Evolutionary conservation across 176 grass and related monocot genomes (phyloP).

Genomic region (Aegilops bicornis): DNA sequence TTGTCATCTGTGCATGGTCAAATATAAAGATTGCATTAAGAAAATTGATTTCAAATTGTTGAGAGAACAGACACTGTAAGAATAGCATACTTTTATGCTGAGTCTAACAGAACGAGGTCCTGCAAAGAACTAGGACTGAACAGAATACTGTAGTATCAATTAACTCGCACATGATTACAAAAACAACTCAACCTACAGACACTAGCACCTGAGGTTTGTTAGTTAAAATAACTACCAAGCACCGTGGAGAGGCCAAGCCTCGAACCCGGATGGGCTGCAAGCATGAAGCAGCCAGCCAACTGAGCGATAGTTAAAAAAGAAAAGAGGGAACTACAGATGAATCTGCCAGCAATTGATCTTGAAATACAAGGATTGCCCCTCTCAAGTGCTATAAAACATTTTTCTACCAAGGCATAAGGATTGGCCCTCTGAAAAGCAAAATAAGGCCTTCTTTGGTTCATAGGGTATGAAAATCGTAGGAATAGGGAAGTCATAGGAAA

Average conservation of each 20-base stretch:
- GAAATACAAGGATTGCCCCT: not conserved
- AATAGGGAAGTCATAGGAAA: too few species aligned
- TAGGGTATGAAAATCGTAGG: too few species aligned
- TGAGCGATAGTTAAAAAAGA: not conserved
- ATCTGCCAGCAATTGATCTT: not conserved
- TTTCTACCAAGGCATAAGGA: not conserved
- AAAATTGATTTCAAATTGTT: not conserved
- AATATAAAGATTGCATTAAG: conserved; percentile 8
- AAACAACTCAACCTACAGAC: not conserved
- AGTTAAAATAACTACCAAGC: not conserved
- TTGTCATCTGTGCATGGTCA: conserved; percentile 68
- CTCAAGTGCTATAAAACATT: not conserved
- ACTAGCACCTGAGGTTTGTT: not conserved
- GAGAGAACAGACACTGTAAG: too few species aligned
- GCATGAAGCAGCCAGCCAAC: not conserved
- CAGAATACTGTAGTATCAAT: not conserved
- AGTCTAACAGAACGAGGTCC: not conserved
- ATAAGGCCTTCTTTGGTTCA: too few species aligned
- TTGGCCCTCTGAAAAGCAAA: not conserved
- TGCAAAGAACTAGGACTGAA: not conserved
- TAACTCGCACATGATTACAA: not conserved
- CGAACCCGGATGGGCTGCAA: not conserved
- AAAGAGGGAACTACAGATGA: not conserved
- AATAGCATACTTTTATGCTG: conserved; percentile 9
- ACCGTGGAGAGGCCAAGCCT: not conserved